Base-by-base conservation (phyloP, 169 alveolate genomes). In the Cytauxzoon felis region DNA sequence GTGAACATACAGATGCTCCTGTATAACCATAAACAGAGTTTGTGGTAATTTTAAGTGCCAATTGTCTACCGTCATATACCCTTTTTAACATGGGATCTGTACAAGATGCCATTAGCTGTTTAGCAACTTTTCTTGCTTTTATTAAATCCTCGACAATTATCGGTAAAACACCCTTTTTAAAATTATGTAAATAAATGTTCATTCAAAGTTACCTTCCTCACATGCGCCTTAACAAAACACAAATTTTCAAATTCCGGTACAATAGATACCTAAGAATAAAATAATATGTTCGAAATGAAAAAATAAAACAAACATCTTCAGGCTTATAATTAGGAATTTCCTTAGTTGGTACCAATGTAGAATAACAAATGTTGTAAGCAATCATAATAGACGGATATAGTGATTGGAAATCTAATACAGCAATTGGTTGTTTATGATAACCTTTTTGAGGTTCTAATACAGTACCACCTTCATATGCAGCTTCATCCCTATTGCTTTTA, bases 11-110 rank as follows among this genome's bases (percentile, higher is more conserved):
- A 13, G 91, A 79, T 3, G 99, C 99, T 6, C 99, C 99, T 8
- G 99, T 98, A 71, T 94, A 97, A 5, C 99, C 99, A 89, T 98
- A 98, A 23, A 98, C 99, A 19, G 99, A 94, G 90, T 98, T 98
- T 27, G 99, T 99, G 8, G 99, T 93, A 53, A 95, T 92, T 85
- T 98, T 97, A 49, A 98, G 88, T 21, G 99, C 99, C 45, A 95
- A 88, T 87, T 96, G 96, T 48, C 99, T 88, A 11, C 99, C 99
- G 72, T 98, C 97, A 41, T 96, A 94, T n/a, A 98, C 99, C 36
- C 92, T 95, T 42, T 90, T 90, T 41, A 87, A 87, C 53, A 93
- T 86, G 16, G 97, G 98, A 63, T 95, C 99, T 9, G 87, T 85
- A 33, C 96, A 93, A 61, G 88, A 88, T 40, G 85, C 89, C 79